Evolutionary conservation across 169 alveolate genomes (phyloP), one percentile per base, ranked within the genome.

Genomic region (Cryptosporidium meleagridis): DNA sequence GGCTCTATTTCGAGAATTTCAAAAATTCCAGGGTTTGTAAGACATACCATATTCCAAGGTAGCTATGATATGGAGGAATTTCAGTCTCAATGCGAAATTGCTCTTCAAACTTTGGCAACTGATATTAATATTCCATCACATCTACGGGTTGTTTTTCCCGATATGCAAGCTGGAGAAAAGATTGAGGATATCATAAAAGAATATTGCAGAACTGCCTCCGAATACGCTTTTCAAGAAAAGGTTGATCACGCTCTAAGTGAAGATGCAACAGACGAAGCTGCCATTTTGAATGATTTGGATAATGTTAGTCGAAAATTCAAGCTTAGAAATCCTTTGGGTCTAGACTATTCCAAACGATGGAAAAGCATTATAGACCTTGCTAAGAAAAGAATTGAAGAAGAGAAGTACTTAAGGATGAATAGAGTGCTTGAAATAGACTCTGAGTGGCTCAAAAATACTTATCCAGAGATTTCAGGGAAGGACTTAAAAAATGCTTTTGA

Each of bases 1-100:
- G 89, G 89, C 5, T 39, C 89, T 29, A 41, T 80, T 26, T 61
- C 75, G 35, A 37, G 75, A 39, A 80, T 80, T n/a, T 26, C 33
- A 2, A 37, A 26, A 37, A 80, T 80, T 23, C 89, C 89, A 31
- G 75, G 80, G 23, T 80, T 80, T n/a, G 89, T 80, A 9, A 39
- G 89, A 1, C 65, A 80, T 55, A 80, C 89, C 8, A 41, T 80
- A 29, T 80, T 80, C n/a, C 89, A n/a, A 14, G 89, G 89, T 14
- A 80, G 89, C n/a, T 80, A 61, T 48, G 89, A 80, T 10, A 61
- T 53, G 44, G 75, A 58, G 53, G 89, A 80, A 37, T 80, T 80
- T 55, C 55, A 18, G 41, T 33, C 65, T 8, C 89, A 80, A 26
- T 80, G 89, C 16, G 75, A 62, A 26, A 62, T 80, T 59, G 89